phyloP scores from a whole-genome alignment of 176 grass and related monocot species.

The Phragmites australis region DNA sequence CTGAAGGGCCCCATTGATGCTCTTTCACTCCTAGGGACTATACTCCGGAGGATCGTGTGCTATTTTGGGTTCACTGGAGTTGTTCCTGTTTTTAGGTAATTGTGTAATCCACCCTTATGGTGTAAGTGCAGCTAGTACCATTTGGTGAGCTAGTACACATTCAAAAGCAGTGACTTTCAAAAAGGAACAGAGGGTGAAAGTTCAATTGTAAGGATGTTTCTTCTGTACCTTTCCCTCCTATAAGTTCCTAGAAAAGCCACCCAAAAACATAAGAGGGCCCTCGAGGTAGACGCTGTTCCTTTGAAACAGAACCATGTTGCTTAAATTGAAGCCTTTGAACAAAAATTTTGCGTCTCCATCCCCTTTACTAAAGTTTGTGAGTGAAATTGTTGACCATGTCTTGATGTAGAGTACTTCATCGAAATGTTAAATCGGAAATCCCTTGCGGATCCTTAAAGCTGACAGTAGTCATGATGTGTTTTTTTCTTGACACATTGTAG shows the following conservation, averaged over 20 bases:
- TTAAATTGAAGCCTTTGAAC: neutral
- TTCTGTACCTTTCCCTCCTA: conserved; percentile 24
- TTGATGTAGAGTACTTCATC: neutral
- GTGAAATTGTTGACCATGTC: neutral
- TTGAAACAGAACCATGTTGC: conserved; percentile 12
- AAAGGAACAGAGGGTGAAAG: conserved; percentile 1
- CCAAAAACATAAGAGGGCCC: neutral
- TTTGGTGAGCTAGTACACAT: neutral
- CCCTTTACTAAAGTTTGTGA: neutral
- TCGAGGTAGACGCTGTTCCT: conserved; percentile 5
- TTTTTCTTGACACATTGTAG: neutral
- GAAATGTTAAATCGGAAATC: neutral
- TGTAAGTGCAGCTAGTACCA: neutral
- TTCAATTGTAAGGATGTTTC: conserved; percentile 6
- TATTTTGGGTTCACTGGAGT: neutral
- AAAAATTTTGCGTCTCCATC: neutral
- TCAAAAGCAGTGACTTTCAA: conserved; percentile 4
- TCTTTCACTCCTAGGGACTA: no score
- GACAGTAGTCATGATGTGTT: neutral
- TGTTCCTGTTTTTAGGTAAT: conserved; percentile 8
- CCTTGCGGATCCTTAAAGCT: neutral
- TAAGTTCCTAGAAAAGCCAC: neutral
- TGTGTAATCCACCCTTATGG: neutral
- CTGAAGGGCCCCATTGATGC: no score
- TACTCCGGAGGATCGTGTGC: neutral